phyloP scores from a whole-genome alignment of 2,329 filamentous ascomycete species.

The Ceratocystiopsis sp. region DNA sequence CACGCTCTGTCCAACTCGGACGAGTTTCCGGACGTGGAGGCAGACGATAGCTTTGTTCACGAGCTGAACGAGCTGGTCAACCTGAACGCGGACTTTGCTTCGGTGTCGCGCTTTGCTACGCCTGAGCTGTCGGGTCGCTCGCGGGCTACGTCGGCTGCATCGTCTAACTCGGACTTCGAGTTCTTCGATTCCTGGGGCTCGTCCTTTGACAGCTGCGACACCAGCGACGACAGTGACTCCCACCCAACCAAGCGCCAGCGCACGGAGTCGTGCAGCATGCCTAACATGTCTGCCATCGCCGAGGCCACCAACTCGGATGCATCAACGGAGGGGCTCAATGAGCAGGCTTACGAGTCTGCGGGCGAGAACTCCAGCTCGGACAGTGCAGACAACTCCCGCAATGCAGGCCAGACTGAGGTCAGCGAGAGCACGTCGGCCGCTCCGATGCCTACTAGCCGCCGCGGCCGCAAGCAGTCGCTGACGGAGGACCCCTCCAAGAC shows the following conservation, averaged over 20 bases:
- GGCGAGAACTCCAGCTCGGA: too few species aligned
- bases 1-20: constrained; percentile 59
- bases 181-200: constrained; percentile 53
- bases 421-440: constrained; percentile 16
- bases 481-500: constrained; percentile 98
- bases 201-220: constrained; percentile 29
- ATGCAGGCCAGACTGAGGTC: constrained; percentile 5
- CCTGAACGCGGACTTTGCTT: constrained; percentile 30
- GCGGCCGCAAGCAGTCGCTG: constrained; percentile 93
- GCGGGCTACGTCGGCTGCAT: constrained; percentile 50
- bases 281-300: constrained; percentile 21
- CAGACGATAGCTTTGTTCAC: constrained; percentile 72
- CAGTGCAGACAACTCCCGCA: constrained; percentile 10
- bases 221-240: constrained; percentile 23
- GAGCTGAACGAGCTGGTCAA: constrained; percentile 57
- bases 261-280: constrained; percentile 17
- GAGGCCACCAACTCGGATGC: constrained; percentile 10
- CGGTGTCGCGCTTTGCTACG: constrained; percentile 23
- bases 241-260: constrained; percentile 41
- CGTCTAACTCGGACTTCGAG: constrained; percentile 60
- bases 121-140: constrained; percentile 32
- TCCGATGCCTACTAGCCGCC: constrained; percentile 58
- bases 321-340: background rate
- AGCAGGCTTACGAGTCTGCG: constrained; percentile 5
- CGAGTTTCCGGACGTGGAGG: constrained; percentile 77